A percentile compares a stretch with the other conserved stretches of the same genome.
phyloP scores from a whole-genome alignment of 2,329 filamentous ascomycete species.

The Akanthomyces lecanii region DNA sequence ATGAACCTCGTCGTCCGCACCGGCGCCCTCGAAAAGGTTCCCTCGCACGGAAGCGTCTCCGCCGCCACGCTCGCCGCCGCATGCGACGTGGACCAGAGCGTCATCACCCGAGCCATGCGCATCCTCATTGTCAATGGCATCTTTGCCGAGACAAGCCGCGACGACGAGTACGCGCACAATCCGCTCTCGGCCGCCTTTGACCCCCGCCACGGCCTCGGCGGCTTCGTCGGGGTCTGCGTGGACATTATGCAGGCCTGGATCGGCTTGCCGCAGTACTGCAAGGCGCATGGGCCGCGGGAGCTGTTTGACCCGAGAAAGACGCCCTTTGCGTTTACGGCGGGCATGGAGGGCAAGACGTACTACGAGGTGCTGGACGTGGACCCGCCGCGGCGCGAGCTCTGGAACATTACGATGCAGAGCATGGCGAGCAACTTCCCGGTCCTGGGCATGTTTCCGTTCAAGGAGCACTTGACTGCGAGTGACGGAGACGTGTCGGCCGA shows the following conservation, averaged over 20 bases:
- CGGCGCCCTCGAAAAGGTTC: slow-evolving; percentile 21
- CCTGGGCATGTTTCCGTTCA: slow-evolving; percentile 33
- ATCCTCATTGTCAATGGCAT: slow-evolving; percentile 29
- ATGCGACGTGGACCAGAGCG: slow-evolving; percentile 28
- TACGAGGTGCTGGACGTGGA: slow-evolving; percentile 31
- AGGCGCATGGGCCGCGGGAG: slow-evolving; percentile 28
- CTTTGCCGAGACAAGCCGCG: slow-evolving; percentile 26
- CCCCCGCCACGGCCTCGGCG: slow-evolving; percentile 25
- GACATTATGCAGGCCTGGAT: slow-evolving; percentile 28
- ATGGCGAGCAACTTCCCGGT: slow-evolving; percentile 31
- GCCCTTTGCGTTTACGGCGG: slow-evolving; percentile 29
- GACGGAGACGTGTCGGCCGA: slow-evolving; percentile 25
- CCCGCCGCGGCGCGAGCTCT: slow-evolving; percentile 28
- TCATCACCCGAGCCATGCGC: slow-evolving; percentile 30
- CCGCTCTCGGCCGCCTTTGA: slow-evolving; percentile 27
- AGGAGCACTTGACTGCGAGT: slow-evolving; percentile 22
- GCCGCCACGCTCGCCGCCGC: slow-evolving; percentile 18
- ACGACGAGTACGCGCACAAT: slow-evolving; percentile 31
- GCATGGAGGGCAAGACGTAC: slow-evolving; percentile 33
- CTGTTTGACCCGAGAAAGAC: slow-evolving; percentile 30
- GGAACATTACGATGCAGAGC: slow-evolving; percentile 30
- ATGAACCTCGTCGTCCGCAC: slow-evolving; percentile 22
- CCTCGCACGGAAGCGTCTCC: slow-evolving; percentile 9
- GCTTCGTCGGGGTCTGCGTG: slow-evolving; percentile 29
- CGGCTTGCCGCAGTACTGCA: slow-evolving; percentile 29